Evolutionary conservation across 768 basidiomycete species (phyloP), one percentile per base, ranked within the genome.

Genomic region (Leccinum variicolor): DNA sequence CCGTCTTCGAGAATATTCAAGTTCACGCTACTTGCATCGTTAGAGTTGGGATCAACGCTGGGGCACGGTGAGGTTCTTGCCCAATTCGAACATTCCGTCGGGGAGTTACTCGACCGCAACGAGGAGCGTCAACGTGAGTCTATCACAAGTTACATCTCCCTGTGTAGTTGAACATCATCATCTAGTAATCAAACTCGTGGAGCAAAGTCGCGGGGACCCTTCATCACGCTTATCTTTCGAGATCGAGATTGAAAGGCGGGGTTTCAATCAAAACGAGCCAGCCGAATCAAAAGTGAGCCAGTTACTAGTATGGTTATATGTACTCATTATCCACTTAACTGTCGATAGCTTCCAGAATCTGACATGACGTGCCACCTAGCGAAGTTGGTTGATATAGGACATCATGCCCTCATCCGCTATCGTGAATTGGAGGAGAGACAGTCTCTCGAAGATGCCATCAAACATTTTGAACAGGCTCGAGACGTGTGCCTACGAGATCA

Each of bases 11-110:
- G 15, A 14, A 54, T 56, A 19, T 21, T 7, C 7, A 31, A 31
- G 31, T 26, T 59, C 34, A 48, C 26, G 5, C 14, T 59, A 3
- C n/a, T 47, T 52, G 58, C 58, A 23, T 56, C 58, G 7, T 56
- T 48, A 34, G 58, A 59, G 21, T 19, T 52, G 36, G 45, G 36
- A 19, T 33, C 50, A 4, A 56, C 36, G 15, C 26, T 59, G 21
- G 55, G 58, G 19, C 21, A 45, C 4, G 55, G 58, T 29, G 55
- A 59, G 33, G 4, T 41, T 19, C 55, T 56, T 15, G 17, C 21
- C 11, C 28, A n/a, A 28, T 52, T 47, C 15, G 50, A 52, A 39
- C 29, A 5, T 15, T 15, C 50, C 2, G 19, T 36, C 6, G 33
- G 28, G 8, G 50, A 51, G 33, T 25, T 51, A 23, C 50, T 34